Evolutionary conservation across 805 yeast species (phyloP).

Genomic region (Candida schatavii): DNA sequence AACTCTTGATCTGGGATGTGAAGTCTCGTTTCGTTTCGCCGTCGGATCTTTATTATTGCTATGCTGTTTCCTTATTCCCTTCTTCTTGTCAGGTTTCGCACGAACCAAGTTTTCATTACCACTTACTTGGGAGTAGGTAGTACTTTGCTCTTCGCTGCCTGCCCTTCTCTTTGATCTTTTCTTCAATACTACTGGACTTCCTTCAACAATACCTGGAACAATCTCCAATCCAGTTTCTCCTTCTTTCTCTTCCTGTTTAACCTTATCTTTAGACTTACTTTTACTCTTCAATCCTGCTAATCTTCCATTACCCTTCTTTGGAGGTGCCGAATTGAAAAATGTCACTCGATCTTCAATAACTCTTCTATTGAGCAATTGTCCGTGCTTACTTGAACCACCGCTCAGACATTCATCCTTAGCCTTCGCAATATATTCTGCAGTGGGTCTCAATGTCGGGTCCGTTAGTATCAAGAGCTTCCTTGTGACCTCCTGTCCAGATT

Average conservation of each 20-base stretch:
- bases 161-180: not conserved
- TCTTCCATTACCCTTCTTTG: constrained; percentile 2
- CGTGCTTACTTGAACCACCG: constrained; percentile 21
- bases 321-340: constrained; percentile 10
- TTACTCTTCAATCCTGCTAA: constrained; percentile 2
- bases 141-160: not conserved
- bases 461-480: constrained; percentile 31
- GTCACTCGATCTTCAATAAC: constrained; percentile 29
- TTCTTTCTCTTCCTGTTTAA: constrained; percentile 2
- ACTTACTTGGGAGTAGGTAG: not conserved
- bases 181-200: not conserved
- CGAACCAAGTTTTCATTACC: not conserved
- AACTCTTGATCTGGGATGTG: constrained; percentile 6
- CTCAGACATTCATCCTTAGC: constrained; percentile 21
- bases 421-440: constrained; percentile 25
- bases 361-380: constrained; percentile 14
- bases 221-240: constrained; percentile 1
- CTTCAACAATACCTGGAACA: not conserved
- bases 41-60: constrained; percentile 4
- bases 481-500: constrained; percentile 25
- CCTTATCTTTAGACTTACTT: constrained; percentile 6
- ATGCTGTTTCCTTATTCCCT: constrained; percentile 11
- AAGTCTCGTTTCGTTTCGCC: constrained; percentile 2
- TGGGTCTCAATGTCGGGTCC: constrained; percentile 26
- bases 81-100: constrained; percentile 11